Conservation (phyloP, 2,329 filamentous ascomycete species). For the Aspergillus jensenii region DNA sequence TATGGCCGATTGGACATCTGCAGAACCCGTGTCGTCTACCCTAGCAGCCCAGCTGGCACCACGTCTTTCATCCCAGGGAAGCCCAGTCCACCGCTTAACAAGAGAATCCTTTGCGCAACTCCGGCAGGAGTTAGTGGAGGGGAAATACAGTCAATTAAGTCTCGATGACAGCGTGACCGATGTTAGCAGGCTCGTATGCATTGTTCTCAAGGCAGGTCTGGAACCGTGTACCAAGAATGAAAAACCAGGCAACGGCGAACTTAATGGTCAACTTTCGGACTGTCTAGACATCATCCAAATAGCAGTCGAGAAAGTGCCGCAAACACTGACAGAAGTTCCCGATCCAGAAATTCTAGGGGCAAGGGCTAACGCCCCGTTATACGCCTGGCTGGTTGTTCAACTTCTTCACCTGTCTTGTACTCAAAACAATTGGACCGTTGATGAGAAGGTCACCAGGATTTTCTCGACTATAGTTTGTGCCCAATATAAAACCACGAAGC, state of each 20-base stretch:
- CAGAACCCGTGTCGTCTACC: conserved; percentile 64
- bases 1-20: conserved; percentile 21
- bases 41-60: conserved; percentile 85
- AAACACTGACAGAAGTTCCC: conserved; percentile 65
- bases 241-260: conserved; percentile 53
- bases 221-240: conserved; percentile 60
- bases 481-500: conserved; percentile 34
- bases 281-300: conserved; percentile 76
- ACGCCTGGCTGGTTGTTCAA: conserved; percentile 55
- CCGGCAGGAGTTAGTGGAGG: conserved; percentile 62
- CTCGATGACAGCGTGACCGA: conserved; percentile 68
- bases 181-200: conserved; percentile 82
- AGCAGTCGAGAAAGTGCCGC: conserved; percentile 71
- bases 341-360: conserved; percentile 57
- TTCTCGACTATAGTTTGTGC: conserved; percentile 33
- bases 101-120: conserved; percentile 75
- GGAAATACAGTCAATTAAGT: conserved; percentile 45
- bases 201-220: conserved; percentile 76
- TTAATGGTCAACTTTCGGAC: conserved; percentile 51
- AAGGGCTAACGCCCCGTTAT: conserved; percentile 49
- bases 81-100: conserved; percentile 63
- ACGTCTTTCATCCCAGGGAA: conserved; percentile 68
- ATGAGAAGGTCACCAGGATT: conserved; percentile 37
- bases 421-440: conserved; percentile 42
- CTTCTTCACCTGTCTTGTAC: conserved; percentile 50